These are phyloP conservation scores for Calamus simplicifolius DNA, from an alignment of 176 grass and related monocot genomes.

Conservation along the genomic window DNA sequence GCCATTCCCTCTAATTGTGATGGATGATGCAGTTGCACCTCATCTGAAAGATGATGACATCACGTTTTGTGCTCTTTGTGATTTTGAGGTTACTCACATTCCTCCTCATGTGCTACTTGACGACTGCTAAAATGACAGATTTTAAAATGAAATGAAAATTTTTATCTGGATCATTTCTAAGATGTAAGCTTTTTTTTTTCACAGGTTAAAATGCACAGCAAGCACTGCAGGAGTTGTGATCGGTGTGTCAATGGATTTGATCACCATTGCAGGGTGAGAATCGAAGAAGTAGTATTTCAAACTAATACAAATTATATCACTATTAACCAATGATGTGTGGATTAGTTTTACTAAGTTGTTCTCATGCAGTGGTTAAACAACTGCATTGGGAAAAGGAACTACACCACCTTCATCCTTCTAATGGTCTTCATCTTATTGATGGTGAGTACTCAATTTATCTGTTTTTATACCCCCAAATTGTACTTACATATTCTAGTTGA, in stretches of 20 bases:
- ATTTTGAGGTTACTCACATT: constrained; percentile 53
- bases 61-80: constrained; percentile 80
- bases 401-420: constrained; percentile 79
- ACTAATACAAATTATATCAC: too few relatives aligned
- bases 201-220: constrained; percentile 87
- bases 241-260: constrained; percentile 96
- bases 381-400: constrained; percentile 93
- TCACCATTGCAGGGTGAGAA: constrained; percentile 91
- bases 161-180: too few relatives aligned
- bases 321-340: too few relatives aligned
- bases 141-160: too few relatives aligned
- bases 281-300: too few relatives aligned
- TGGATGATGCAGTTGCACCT: constrained; percentile 58
- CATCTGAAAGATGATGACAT: constrained; percentile 51
- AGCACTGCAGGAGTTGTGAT: constrained; percentile 94
- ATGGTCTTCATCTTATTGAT: constrained; percentile 75
- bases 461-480: background rate
- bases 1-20: constrained; percentile 70
- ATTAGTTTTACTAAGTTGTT: constrained; percentile 1
- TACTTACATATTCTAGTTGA: too few relatives aligned
- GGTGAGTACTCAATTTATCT: constrained; percentile 23
- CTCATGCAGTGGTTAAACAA: constrained; percentile 87
- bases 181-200: background rate
- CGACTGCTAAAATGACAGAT: too few relatives aligned
- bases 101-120: too few relatives aligned